A percentile compares a stretch with the other conserved stretches of the same genome.
phyloP scores from a whole-genome alignment of 495 filamentous ascomycete species.

The Penicillium argentinense region DNA sequence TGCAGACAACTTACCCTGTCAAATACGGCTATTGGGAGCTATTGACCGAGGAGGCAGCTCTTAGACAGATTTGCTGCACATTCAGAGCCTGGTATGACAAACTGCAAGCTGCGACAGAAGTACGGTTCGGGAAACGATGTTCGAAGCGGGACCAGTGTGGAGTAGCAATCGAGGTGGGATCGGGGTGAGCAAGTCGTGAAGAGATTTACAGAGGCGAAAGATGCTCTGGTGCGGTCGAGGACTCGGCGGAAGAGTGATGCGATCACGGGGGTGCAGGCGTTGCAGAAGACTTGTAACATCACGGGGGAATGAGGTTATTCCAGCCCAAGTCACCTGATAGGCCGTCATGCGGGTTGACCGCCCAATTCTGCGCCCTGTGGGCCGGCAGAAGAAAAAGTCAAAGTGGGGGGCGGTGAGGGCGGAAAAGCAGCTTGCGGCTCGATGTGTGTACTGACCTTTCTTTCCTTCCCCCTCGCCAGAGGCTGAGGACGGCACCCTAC shows the following conservation, averaged over 20 bases:
- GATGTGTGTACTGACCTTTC: conserved; percentile 3
- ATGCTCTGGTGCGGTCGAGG: not conserved
- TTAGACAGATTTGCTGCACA: conserved; percentile 10
- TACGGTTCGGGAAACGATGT: conserved; percentile 11
- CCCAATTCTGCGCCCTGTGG: conserved; percentile 1
- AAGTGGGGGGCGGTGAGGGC: conserved; percentile 24
- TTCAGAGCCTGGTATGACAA: conserved; percentile 13
- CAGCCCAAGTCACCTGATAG: conserved; percentile 30
- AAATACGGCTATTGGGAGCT: not conserved
- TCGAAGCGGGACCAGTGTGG: conserved; percentile 10
- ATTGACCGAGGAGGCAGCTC: conserved; percentile 17
- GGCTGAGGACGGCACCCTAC: conserved; percentile 24
- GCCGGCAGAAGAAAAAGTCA: conserved; percentile 15
- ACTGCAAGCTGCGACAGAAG: conserved; percentile 13
- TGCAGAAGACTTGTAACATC: no score
- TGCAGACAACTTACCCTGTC: conserved; percentile 12
- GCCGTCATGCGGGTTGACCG: conserved; percentile 11
- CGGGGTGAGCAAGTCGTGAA: no score
- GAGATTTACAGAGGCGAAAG: not conserved
- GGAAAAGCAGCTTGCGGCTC: no score
- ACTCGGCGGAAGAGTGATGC: not conserved
- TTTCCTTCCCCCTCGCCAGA: conserved; percentile 21
- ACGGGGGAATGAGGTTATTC: conserved; percentile 27
- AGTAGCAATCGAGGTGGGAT: conserved; percentile 12
- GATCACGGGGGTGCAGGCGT: conserved; percentile 7